These are phyloP conservation scores for Aspergillus incahuasiensis DNA, from an alignment of 495 filamentous ascomycete species.

Conservation along the genomic window DNA sequence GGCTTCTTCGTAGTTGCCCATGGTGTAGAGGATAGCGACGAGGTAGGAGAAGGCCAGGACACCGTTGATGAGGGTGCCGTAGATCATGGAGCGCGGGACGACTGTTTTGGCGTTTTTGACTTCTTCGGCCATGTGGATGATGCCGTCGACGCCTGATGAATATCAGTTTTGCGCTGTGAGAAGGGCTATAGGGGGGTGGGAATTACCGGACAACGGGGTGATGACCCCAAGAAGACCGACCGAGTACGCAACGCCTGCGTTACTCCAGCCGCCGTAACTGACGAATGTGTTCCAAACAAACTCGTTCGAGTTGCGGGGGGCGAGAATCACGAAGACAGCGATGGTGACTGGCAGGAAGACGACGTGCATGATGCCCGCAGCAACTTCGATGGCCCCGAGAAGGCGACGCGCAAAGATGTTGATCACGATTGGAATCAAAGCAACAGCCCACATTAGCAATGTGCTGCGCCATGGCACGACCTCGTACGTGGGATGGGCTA, in stretches of 20 bases:
- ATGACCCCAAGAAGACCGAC: conserved; percentile 34
- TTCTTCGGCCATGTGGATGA: conserved; percentile 41
- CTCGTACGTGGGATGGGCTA: conserved; percentile 40
- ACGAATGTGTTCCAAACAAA: conserved; percentile 43
- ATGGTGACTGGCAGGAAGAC: conserved; percentile 43
- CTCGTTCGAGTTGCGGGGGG: conserved; percentile 37
- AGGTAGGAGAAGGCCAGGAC: conserved; percentile 39
- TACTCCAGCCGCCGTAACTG: conserved; percentile 39
- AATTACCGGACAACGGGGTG: conserved; percentile 24
- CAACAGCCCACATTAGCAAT: conserved; percentile 43
- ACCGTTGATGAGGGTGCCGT: conserved; percentile 36
- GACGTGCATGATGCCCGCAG: conserved; percentile 46
- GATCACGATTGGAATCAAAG: conserved; percentile 33
- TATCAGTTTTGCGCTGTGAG: neutral
- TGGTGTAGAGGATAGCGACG: conserved; percentile 38
- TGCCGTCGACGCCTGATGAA: conserved; percentile 28
- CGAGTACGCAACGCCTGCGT: conserved; percentile 36
- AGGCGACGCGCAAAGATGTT: conserved; percentile 41
- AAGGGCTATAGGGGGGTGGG: conserved; percentile 10
- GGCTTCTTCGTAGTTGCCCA: conserved; percentile 36
- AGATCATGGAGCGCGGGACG: conserved; percentile 38
- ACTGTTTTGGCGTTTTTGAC: conserved; percentile 39
- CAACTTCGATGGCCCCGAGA: conserved; percentile 45
- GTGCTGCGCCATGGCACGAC: conserved; percentile 44
- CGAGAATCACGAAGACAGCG: conserved; percentile 39